Base-by-base conservation (phyloP, 495 filamentous ascomycete species). In the Hypomontagnella monticulosa region DNA sequence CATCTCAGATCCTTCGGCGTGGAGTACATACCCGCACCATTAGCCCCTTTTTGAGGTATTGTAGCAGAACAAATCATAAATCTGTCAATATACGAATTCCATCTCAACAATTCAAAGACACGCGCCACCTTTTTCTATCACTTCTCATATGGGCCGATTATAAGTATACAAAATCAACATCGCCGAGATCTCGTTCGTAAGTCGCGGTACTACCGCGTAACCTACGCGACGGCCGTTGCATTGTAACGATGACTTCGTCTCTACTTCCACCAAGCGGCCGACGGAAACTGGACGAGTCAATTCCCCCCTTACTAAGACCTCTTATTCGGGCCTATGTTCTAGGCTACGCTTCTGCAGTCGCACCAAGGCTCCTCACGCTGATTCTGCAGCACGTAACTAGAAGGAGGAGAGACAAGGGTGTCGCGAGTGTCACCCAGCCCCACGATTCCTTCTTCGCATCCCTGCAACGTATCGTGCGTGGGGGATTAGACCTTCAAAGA, bases 271-370 rank as follows among this genome's bases (percentile, higher is more conserved):
- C 61, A 23, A 69, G 48, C 23, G 62, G 42, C 42, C 57, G 63
- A 44, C 65, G 52, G 57, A 71, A 57, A 53, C 75, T 77, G 69
- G 75, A 80, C 36, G 60, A 64, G 6, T 47, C 47, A 34, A 73
- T 83, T 12, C 80, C 80, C 11, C 78, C 79, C 8, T 6, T 78
- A 27, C 69, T 85, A 16, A 76, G 77, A 65, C 92, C 91, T 15
- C 80, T 92, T 56, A 72, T 91, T 46, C 87, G 87, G 52, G 92
- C 91, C 47, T 96, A 92, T 74, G 76, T 85, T 7, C 74, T 96
- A 57, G 91, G 89, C 30, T 93, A 92, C 79, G 79, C 88, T 23
- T 91, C 88, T 34, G 84, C 84, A 48, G 83, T 91, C 30, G 84
- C 84, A 30, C 91, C 91, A 8, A 84, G 87, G 67, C 66, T 91